A percentile compares a stretch with the other conserved stretches of the same genome.
These are phyloP conservation scores for Ammopiptanthus mongolicus DNA, from an alignment of 306 rosid genomes.

Conservation along the genomic window DNA sequence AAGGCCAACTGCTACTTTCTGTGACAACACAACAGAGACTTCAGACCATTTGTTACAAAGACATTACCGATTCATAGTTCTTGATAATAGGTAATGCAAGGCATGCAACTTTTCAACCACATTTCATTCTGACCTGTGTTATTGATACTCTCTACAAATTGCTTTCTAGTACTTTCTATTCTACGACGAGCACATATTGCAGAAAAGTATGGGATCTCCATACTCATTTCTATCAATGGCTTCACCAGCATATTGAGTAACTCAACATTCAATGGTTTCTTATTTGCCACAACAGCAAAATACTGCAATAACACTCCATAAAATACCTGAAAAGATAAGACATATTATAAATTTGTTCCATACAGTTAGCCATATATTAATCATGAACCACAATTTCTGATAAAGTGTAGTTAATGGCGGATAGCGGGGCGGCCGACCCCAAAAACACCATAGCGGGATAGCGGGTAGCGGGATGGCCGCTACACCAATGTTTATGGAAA, in stretches of 20 bases:
- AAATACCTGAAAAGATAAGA: conserved; percentile 62
- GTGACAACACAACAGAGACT: conserved; percentile 20
- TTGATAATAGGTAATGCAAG: neutral
- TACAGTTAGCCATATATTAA: neutral
- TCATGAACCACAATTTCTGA: neutral
- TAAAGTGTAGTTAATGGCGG: too few species aligned
- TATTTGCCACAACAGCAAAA: conserved; percentile 75
- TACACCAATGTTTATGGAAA: too few species aligned
- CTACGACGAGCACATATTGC: conserved; percentile 95
- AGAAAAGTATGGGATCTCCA: conserved; percentile 85
- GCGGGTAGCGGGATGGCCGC: too few species aligned
- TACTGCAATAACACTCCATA: conserved; percentile 87
- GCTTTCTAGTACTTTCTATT: conserved; percentile 55
- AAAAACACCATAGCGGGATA: too few species aligned
- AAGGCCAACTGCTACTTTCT: conserved; percentile 91
- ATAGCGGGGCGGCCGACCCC: too few species aligned
- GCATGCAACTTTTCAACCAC: neutral
- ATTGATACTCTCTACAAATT: conserved; percentile 57
- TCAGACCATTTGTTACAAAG: neutral
- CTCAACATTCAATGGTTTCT: conserved; percentile 63
- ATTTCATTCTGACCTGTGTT: conserved; percentile 54
- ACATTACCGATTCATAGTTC: neutral
- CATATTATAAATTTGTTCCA: neutral
- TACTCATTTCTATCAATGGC: conserved; percentile 87
- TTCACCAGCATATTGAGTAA: conserved; percentile 66